phyloP scores from a whole-genome alignment of 2,329 filamentous ascomycete species.

The Akanthomyces uredinophilus region DNA sequence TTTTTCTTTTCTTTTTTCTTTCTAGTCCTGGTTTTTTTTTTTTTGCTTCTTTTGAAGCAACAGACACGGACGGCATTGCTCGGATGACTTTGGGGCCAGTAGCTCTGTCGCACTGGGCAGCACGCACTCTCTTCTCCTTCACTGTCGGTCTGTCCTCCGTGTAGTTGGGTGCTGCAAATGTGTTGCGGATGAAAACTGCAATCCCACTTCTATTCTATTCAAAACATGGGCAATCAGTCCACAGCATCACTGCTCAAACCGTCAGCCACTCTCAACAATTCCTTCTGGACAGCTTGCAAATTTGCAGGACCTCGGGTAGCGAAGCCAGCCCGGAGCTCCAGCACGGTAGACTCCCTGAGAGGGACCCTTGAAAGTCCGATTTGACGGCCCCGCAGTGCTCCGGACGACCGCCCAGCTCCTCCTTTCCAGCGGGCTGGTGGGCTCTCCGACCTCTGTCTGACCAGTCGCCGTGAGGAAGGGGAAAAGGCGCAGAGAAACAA shows the following conservation, averaged over 20 bases:
- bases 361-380: background rate
- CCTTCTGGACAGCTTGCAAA: background rate
- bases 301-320: background rate
- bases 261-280: background rate
- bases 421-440: background rate
- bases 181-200: no score
- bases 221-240: background rate
- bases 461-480: no score
- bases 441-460: no score
- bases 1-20: background rate
- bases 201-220: background rate
- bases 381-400: background rate
- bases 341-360: background rate
- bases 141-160: no score
- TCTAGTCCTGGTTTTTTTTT: no score
- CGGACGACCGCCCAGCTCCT: background rate
- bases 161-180: no score
- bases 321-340: background rate
- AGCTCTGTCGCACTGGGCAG: no score
- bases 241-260: background rate
- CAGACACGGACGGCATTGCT: background rate
- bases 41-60: background rate
- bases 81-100: background rate
- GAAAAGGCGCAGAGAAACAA: no score
- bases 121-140: no score